Percentiles rank a stretch among this genome's conserved stretches.
These are phyloP conservation scores for Vitis hybrid DNA, from an alignment of 177 flowering plant genomes.

Conservation along the genomic window DNA sequence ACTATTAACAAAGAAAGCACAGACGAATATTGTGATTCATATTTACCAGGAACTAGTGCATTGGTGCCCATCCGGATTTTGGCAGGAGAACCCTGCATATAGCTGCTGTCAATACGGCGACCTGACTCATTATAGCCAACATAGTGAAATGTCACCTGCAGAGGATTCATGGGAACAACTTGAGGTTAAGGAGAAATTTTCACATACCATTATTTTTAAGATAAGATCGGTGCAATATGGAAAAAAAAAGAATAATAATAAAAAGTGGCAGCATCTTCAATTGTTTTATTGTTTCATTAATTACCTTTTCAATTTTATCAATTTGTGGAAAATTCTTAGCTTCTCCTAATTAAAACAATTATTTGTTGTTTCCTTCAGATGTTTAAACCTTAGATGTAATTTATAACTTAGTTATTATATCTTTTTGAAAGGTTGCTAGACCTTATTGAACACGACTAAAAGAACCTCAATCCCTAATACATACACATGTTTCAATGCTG, in stretches of 20 bases:
- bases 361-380: not conserved
- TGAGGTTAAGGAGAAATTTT: not conserved
- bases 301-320: too few species aligned
- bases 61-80: conserved; percentile 85
- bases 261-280: too few species aligned
- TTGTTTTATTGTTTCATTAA: too few species aligned
- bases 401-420: too few species aligned
- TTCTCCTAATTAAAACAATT: too few species aligned
- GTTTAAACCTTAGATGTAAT: not conserved
- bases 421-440: not conserved
- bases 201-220: not conserved
- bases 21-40: not conserved
- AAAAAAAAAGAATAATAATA: too few species aligned
- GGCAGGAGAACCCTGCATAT: conserved; percentile 89
- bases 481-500: not conserved
- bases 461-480: not conserved
- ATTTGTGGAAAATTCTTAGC: too few species aligned
- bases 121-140: conserved; percentile 96
- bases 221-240: too few species aligned
- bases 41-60: conserved; percentile 85
- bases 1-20: not conserved
- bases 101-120: conserved; percentile 94
- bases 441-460: not conserved
- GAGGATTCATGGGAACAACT: not conserved
- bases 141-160: conserved; percentile 89